A percentile compares a stretch with the other conserved stretches of the same genome.
These are phyloP conservation scores for Blastocystis sp. DNA, from an alignment of 352 stramenopile genomes.

Conservation along the genomic window DNA sequence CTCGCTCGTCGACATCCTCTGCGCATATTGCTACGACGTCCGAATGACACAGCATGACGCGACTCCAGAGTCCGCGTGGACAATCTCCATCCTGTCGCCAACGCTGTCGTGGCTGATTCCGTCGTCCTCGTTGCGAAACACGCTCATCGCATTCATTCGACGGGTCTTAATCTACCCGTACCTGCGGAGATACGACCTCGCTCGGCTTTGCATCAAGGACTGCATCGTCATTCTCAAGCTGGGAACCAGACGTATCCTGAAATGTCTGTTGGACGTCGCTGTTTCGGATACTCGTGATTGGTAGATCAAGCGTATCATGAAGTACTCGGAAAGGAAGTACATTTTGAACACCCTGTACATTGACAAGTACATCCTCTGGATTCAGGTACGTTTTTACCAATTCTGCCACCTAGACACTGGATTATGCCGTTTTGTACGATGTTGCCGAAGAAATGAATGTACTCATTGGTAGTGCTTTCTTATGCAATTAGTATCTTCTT, in stretches of 20 bases:
- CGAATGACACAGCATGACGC: constrained; percentile 83
- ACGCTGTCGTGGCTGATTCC: constrained; percentile 84
- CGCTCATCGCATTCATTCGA: constrained; percentile 64
- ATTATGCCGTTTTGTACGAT: constrained; percentile 31
- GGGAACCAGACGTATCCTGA: constrained; percentile 76
- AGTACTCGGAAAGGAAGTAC: constrained; percentile 87
- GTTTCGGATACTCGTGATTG: not conserved
- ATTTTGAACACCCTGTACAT: constrained; percentile 87
- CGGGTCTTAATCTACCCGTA: constrained; percentile 88
- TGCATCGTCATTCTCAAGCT: constrained; percentile 71
- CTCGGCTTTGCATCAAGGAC: constrained; percentile 70
- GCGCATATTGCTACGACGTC: constrained; percentile 87
- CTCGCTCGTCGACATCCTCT: constrained; percentile 78
- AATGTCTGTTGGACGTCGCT: constrained; percentile 68
- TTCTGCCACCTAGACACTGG: not conserved
- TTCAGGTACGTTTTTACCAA: not conserved
- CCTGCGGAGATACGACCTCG: constrained; percentile 78
- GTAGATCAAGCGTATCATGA: constrained; percentile 76
- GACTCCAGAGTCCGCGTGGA: constrained; percentile 89
- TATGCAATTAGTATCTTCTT: constrained; percentile 23
- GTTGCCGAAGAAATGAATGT: constrained; percentile 20
- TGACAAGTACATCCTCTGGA: constrained; percentile 71
- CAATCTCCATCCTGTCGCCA: constrained; percentile 81
- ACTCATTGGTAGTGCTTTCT: not conserved
- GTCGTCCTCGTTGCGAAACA: constrained; percentile 60